A percentile compares a stretch with the other conserved stretches of the same genome.
phyloP scores from a whole-genome alignment of 306 rosid genomes.

The Canavalia ensiformis region DNA sequence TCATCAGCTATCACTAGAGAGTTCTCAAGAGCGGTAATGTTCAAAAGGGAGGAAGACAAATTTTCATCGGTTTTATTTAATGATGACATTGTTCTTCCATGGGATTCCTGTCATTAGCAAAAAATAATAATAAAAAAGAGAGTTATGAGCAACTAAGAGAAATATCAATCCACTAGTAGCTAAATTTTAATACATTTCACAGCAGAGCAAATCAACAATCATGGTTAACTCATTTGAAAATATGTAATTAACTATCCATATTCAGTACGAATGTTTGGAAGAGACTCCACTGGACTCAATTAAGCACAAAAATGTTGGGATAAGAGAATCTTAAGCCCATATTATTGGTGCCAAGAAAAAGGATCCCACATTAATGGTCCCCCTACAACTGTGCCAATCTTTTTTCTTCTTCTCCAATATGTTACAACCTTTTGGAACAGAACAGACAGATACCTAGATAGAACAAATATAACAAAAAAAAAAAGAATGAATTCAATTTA shows the following conservation, averaged over 20 bases:
- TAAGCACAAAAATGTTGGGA: background rate
- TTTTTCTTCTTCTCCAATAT: conserved; percentile 19
- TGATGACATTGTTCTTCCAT: conserved; percentile 69
- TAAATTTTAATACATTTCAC: conserved; percentile 21
- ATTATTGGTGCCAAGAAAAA: background rate
- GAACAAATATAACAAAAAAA: background rate
- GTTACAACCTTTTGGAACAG: conserved; percentile 6
- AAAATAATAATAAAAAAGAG: background rate
- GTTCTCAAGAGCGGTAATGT: conserved; percentile 80
- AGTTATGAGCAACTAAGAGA: conserved; percentile 5
- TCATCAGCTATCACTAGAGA: conserved; percentile 77
- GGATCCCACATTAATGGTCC: background rate
- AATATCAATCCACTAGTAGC: conserved; percentile 26
- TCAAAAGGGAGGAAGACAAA: conserved; percentile 79
- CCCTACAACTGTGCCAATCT: conserved; percentile 26
- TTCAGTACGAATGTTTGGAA: conserved; percentile 7
- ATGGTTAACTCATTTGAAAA: conserved; percentile 8
- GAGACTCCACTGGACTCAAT: conserved; percentile 1
- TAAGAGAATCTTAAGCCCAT: background rate
- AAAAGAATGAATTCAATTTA: conserved; percentile 11
- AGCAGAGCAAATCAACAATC: conserved; percentile 20
- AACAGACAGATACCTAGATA: background rate
- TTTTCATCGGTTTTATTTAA: conserved; percentile 75
- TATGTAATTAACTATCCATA: conserved; percentile 21
- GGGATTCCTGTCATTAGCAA: conserved; percentile 71